Evolutionary conservation across 768 basidiomycete species (phyloP).

Genomic region (Glaciozyma martinii): DNA sequence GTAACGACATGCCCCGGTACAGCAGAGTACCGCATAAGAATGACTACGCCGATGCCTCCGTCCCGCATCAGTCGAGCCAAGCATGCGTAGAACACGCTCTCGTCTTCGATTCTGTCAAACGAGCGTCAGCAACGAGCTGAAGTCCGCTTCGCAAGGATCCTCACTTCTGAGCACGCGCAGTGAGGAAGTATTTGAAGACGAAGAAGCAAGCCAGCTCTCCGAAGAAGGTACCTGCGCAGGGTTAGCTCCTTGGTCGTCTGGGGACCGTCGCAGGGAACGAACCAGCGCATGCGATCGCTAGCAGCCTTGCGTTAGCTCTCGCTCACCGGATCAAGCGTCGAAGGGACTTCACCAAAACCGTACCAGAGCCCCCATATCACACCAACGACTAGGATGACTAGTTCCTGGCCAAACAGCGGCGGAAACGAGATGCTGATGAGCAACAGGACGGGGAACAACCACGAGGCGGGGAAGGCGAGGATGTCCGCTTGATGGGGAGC

Average conservation of each 20-base stretch:
- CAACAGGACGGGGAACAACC: neutral
- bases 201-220: conserved; percentile 24
- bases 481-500: neutral
- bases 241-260: neutral
- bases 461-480: neutral
- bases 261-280: neutral
- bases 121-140: neutral
- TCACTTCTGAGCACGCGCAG: conserved; percentile 5
- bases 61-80: conserved; percentile 26
- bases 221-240: conserved; percentile 4
- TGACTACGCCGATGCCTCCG: conserved; percentile 23
- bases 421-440: neutral
- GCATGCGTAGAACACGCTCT: conserved; percentile 26
- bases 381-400: conserved; percentile 16
- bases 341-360: conserved; percentile 10
- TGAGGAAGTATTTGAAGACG: conserved; percentile 27
- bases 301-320: neutral
- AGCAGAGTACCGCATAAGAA: conserved; percentile 22
- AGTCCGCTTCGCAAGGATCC: neutral
- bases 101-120: conserved; percentile 10
- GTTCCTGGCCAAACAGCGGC: conserved; percentile 10
- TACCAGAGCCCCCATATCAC: conserved; percentile 29
- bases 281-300: neutral
- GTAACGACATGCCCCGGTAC: neutral
- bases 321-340: neutral